Conservation (phyloP, 768 basidiomycete genomes). For the Rhodotorula kratochvilovae region DNA sequence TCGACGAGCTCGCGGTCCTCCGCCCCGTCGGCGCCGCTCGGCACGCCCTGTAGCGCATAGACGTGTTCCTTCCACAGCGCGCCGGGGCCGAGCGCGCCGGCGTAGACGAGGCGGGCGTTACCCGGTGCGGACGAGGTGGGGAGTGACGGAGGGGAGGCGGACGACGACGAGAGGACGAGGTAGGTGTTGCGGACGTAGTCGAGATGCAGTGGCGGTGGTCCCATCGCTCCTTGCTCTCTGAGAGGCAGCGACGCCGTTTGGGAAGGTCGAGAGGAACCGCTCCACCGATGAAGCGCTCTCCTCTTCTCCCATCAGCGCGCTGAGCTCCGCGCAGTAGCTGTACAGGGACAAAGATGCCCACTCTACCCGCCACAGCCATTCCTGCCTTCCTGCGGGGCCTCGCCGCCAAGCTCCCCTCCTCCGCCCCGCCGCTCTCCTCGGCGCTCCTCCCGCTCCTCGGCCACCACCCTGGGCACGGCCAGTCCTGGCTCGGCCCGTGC, state of each 20-base stretch:
- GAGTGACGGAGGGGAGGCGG: not conserved
- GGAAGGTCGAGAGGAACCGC: too few species aligned
- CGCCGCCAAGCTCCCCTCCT: not conserved
- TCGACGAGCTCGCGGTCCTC: not conserved
- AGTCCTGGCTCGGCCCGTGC: conserved; percentile 9
- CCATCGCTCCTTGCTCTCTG: not conserved
- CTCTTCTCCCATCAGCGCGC: not conserved
- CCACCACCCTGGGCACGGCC: conserved; percentile 19
- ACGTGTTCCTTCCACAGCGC: not conserved
- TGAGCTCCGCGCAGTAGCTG: not conserved
- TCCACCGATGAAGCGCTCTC: too few species aligned
- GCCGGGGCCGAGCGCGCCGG: not conserved
- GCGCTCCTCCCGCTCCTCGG: conserved; percentile 23
- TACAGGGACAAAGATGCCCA: not conserved
- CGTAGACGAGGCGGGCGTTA: not conserved
- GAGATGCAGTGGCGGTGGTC: not conserved
- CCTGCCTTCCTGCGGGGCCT: not conserved
- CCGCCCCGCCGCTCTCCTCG: not conserved
- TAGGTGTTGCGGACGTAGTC: not conserved
- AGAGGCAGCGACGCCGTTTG: not conserved
- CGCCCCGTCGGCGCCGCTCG: too few species aligned
- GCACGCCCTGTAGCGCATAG: not conserved
- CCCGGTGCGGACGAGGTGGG: not conserved
- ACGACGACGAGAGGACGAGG: not conserved
- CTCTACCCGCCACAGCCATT: not conserved